phyloP scores from a whole-genome alignment of 352 stramenopile genomes.

The Phytopythium vexans region DNA sequence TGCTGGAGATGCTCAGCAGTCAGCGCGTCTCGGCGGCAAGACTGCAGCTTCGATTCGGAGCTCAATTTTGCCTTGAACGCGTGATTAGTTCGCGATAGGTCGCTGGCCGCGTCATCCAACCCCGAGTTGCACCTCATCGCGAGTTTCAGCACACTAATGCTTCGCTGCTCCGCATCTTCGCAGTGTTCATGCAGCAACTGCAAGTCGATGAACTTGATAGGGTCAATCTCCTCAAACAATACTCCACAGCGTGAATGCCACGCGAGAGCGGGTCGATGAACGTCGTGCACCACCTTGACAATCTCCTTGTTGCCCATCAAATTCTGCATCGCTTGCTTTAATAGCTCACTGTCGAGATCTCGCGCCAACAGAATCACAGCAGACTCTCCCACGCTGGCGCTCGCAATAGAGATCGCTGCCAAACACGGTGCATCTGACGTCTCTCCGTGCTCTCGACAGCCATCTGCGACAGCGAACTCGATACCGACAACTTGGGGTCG shows the following conservation, averaged over 20 bases:
- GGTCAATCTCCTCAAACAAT: constrained; percentile 1
- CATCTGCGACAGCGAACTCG: not conserved
- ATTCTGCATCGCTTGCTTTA: not conserved
- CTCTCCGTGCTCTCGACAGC: not conserved
- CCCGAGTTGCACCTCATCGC: not conserved
- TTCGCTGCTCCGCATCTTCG: constrained; percentile 7
- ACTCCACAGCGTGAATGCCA: constrained; percentile 14
- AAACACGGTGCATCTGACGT: not conserved
- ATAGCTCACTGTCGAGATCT: not conserved
- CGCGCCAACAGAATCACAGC: not conserved
- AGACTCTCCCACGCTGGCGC: not conserved
- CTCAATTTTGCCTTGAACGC: constrained; percentile 13
- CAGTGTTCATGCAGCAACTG: constrained; percentile 22
- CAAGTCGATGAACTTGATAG: constrained; percentile 30
- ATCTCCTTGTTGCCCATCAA: not conserved
- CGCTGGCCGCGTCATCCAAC: too few relatives aligned
- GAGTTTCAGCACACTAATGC: constrained; percentile 3
- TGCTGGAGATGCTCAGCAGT: constrained; percentile 4
- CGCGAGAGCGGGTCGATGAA: constrained; percentile 14
- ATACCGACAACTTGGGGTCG: not conserved
- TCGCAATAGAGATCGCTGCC: not conserved
- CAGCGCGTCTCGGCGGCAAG: not conserved
- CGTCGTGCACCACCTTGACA: constrained; percentile 18
- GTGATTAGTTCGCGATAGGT: constrained; percentile 8
- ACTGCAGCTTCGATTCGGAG: not conserved